Evolutionary conservation across 352 stramenopile species (phyloP).

Genomic region (Phytophthora ohioensis): DNA sequence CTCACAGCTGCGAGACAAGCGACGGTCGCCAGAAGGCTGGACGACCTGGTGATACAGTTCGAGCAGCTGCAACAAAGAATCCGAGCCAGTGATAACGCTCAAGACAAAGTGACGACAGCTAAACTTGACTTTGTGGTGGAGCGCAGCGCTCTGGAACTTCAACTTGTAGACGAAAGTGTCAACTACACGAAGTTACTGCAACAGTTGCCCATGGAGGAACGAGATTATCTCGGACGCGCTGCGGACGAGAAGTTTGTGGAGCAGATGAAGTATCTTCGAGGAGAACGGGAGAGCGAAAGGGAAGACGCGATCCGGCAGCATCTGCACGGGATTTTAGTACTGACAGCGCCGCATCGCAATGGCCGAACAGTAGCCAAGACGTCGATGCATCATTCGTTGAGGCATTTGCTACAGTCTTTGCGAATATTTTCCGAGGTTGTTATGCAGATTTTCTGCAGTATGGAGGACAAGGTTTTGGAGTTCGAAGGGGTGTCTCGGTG

Average conservation of each 20-base stretch:
- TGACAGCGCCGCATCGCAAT: conserved; percentile 45
- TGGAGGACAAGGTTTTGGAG: conserved; percentile 20
- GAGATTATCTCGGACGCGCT: conserved; percentile 59
- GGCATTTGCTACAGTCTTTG: conserved; percentile 56
- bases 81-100: background rate
- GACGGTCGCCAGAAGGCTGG: conserved; percentile 6
- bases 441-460: conserved; percentile 46
- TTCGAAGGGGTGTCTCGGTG: conserved; percentile 6
- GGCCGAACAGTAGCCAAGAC: conserved; percentile 53
- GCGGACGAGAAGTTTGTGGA: conserved; percentile 69
- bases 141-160: conserved; percentile 41
- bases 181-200: conserved; percentile 55
- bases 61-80: conserved; percentile 17
- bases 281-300: conserved; percentile 40
- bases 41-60: conserved; percentile 35
- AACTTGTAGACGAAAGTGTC: conserved; percentile 13
- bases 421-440: conserved; percentile 53
- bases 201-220: conserved; percentile 51
- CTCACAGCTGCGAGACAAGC: conserved; percentile 19
- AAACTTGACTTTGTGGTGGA: conserved; percentile 56
- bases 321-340: conserved; percentile 49
- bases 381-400: conserved; percentile 53
- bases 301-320: conserved; percentile 48
- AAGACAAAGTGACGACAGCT: conserved; percentile 25
- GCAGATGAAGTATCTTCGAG: conserved; percentile 69